Base-by-base conservation (phyloP, 2,329 filamentous ascomycete species). In the Furcasterigmium sp. region DNA sequence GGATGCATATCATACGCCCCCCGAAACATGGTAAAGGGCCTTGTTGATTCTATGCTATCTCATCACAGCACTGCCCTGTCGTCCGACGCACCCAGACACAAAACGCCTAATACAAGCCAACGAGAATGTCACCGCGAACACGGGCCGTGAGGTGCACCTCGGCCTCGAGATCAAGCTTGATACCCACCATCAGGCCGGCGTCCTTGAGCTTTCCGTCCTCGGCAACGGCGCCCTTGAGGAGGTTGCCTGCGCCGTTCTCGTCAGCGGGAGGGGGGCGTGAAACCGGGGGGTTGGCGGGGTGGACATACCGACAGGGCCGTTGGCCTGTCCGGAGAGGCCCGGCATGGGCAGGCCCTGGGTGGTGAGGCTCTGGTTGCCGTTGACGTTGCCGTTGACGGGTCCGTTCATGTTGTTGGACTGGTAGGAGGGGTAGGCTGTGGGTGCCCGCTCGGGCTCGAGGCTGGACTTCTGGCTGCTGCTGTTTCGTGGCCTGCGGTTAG, bases 131-230 rank as follows among this genome's bases (percentile, higher is more conserved):
- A 68, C 78, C 78, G 39, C 76, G 67, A 46, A 81, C 68, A 42
- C 78, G 62, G 39, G 78, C 78, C 15, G 77, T 82, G 49, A 82
- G 60, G 56, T 82, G 76, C 35, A 82, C 74, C 56, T 82, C 78
- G 13, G 78, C 78, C 57, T 82, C 78, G 17, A 82, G 61, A 55
- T 82, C 78, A 28, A 82, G 66, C 67, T 82, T 81, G 64, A 82
- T 80, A 44, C 78, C 78, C 30, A 82, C 67, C 52, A 81, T 67
- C 34, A 82, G 65, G 2, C 75, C 76, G 7, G 78, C 74, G 36
- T 73, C 60, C 61, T 79, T 82, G 45, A 75, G 66, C 52, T 76
- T 73, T 46, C 78, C 77, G 43, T 80, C 62, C 26, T 75, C 72
- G 47, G 79, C 75, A 28, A 72, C 70, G 13, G 77, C 69, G n/a